Evolutionary conservation across 2,329 filamentous ascomycete genomes (phyloP).

Genomic region (Bipolaris oryzae): DNA sequence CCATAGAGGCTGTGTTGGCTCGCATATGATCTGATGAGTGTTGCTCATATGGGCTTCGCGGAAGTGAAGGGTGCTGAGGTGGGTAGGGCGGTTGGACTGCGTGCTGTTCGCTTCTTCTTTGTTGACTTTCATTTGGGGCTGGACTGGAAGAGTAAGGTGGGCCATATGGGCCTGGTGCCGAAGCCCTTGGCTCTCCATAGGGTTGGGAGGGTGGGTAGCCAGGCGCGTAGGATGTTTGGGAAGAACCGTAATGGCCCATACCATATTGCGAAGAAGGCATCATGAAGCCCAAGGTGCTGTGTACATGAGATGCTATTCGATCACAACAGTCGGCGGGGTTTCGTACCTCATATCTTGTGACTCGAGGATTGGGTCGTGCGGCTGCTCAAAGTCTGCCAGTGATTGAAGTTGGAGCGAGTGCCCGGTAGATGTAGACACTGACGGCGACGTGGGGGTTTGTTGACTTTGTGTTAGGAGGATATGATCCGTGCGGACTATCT

Average conservation of each 20-base stretch:
- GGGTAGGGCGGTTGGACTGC: constrained; percentile 41
- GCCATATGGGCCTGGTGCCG: constrained; percentile 37
- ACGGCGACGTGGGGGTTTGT: constrained; percentile 28
- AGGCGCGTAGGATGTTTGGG: constrained; percentile 40
- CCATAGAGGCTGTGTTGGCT: constrained; percentile 35
- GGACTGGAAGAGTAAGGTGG: constrained; percentile 38
- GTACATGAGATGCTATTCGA: constrained; percentile 20
- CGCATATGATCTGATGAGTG: constrained; percentile 39
- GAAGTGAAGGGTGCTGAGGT: constrained; percentile 31
- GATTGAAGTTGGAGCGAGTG: constrained; percentile 29
- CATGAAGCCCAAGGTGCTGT: constrained; percentile 49
- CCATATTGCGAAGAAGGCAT: constrained; percentile 50
- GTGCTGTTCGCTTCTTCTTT: constrained; percentile 39
- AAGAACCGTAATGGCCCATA: constrained; percentile 45
- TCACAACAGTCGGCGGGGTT: background rate
- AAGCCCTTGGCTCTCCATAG: constrained; percentile 38
- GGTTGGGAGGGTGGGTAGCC: constrained; percentile 40
- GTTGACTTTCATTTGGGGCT: constrained; percentile 29
- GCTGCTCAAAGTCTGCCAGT: constrained; percentile 28
- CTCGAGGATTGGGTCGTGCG: constrained; percentile 29
- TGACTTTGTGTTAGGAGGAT: constrained; percentile 15
- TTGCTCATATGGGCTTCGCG: constrained; percentile 44
- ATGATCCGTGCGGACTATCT: constrained; percentile 23
- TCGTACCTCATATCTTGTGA: constrained; percentile 50
- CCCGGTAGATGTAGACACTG: constrained; percentile 30